Conservation (phyloP, 2,329 filamentous ascomycete species). For the Rutstroemia sp. region DNA sequence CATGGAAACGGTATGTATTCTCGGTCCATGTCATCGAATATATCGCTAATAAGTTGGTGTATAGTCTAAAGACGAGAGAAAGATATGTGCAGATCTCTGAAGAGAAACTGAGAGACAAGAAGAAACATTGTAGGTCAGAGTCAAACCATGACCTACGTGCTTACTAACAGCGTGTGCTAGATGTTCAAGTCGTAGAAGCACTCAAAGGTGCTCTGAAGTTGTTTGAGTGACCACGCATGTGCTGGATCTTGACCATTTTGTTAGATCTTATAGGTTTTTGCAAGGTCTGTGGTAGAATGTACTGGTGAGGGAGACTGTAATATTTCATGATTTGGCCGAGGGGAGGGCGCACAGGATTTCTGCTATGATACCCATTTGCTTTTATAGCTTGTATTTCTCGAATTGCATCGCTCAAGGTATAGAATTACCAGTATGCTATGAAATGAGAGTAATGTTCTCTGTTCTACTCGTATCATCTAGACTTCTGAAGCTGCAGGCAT, state of each 20-base stretch:
- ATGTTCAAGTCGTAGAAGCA: constrained; percentile 51
- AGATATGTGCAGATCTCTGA: constrained; percentile 71
- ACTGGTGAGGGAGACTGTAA: not conserved
- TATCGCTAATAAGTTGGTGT: not conserved
- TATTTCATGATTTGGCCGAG: constrained; percentile 7
- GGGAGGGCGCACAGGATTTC: not conserved
- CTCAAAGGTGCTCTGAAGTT: constrained; percentile 53
- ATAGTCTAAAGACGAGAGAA: constrained; percentile 70
- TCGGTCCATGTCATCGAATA: not conserved
- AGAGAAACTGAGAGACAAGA: constrained; percentile 61
- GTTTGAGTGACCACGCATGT: constrained; percentile 5
- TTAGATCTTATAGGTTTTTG: not conserved
- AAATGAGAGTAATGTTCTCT: too few species aligned
- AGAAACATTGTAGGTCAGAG: constrained; percentile 64
- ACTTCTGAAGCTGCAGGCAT: too few species aligned
- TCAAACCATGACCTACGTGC: not conserved
- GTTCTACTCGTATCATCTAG: too few species aligned
- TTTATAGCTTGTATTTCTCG: not conserved
- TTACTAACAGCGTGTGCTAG: constrained; percentile 28
- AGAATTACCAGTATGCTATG: too few species aligned
- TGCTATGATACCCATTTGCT: constrained; percentile 6
- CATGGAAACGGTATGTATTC: constrained; percentile 58
- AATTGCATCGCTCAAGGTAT: too few species aligned
- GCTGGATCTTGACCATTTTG: not conserved
- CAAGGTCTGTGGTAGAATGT: not conserved